These are phyloP conservation scores for Crithidia brevicula DNA, from an alignment of 208 protist species.

Conservation along the genomic window DNA sequence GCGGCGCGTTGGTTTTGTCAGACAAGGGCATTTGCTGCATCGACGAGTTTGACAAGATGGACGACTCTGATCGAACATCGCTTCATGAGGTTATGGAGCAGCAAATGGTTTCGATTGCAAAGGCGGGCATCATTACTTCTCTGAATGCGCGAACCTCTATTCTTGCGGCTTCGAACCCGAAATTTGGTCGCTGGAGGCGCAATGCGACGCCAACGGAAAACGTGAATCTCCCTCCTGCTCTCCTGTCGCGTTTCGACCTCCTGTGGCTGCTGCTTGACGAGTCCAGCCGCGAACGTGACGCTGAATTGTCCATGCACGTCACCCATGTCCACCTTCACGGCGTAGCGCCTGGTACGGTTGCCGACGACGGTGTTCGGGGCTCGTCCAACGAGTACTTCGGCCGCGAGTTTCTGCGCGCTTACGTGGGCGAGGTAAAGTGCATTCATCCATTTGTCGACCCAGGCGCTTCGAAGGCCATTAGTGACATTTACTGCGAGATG, in stretches of 20 bases:
- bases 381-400: conserved; percentile 78
- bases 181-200: conserved; percentile 96
- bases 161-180: conserved; percentile 99
- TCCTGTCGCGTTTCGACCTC: conserved; percentile 98
- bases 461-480: conserved; percentile 73
- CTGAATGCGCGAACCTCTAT: conserved; percentile 98
- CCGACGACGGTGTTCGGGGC: conserved; percentile 47
- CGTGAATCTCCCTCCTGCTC: conserved; percentile 98
- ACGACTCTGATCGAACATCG: conserved; percentile 95
- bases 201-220: conserved; percentile 95
- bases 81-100: conserved; percentile 99
- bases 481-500: conserved; percentile 92
- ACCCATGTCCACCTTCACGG: conserved; percentile 88
- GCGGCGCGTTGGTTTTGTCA: conserved; percentile 96
- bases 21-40: conserved; percentile 99
- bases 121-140: conserved; percentile 99
- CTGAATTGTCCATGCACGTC: conserved; percentile 95
- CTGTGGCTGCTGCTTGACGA: conserved; percentile 93
- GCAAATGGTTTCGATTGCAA: conserved; percentile 99
- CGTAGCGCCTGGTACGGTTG: conserved; percentile 67
- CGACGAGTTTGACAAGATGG: conserved; percentile 99
- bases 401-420: conserved; percentile 84
- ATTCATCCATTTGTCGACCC: conserved; percentile 85
- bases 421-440: conserved; percentile 83
- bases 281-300: conserved; percentile 89